Base-by-base conservation (phyloP, 441 rosid genomes). In the California macrophylla region DNA sequence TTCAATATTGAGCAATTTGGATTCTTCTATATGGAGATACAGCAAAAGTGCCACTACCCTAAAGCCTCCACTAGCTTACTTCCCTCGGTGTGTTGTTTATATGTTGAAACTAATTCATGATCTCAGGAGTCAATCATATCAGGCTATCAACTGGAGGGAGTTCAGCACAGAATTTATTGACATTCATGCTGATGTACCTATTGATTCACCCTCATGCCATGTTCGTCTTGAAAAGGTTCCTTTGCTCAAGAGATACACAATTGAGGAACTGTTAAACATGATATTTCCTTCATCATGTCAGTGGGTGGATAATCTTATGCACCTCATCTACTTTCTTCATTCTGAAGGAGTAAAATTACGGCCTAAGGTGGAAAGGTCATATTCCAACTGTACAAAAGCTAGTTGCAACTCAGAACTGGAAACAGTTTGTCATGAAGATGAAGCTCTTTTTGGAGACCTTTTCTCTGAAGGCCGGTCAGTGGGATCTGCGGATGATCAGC, bases 361-460 rank as follows among this genome's bases (percentile, higher is more conserved):
- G 79, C 89, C 87, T 25, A 89, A 87, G 76, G 80, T 90, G 65
- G 99, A 93, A 75, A 83, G 84, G 68, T 82, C 93, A 52, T 80
- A 79, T 72, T 86, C 97, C 42, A 85, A 80, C 76, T 77, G 79
- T 80, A 78, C 80, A 45, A 92, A 89, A 78, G 72, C 82, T 74
- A 88, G 76, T 81, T 85, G 84, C 75, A 78, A 86, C 40, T 66
- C 87, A 13, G 99, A 96, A 78, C 80, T 80, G 72, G 99, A 93
- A 74, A 90, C 88, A 42, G 83, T 82, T 79, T 89, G 90, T 75
- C 98, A 89, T 82, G 99, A 96, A 42, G 99, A 96, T 74, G 99
- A 96, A 74, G 97, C 98, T 42, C 89, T 96, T 75, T 96, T 96
- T 75, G 99, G 99, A 13, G 92, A 93, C 76, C 95, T 96, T 75